Evolutionary conservation across 148 eudicot genomes (phyloP), one percentile per base, ranked within the genome.

Genomic region (Tetragonia tetragonoides): DNA sequence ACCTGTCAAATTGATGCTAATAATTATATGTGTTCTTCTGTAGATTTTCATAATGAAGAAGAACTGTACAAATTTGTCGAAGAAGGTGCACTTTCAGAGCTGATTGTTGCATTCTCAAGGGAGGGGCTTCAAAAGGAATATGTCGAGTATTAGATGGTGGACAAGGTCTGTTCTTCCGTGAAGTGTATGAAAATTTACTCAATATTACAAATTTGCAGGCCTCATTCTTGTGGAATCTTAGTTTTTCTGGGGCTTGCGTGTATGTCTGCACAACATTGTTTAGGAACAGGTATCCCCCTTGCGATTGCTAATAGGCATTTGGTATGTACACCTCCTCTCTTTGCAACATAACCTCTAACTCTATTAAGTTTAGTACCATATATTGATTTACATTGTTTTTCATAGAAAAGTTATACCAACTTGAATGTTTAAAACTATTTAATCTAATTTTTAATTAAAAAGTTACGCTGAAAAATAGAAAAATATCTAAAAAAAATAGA

Each of bases 41-140:
- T 78, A 92, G 95, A 96, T 91, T 84, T 93, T 93, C 64, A 93
- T 93, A 91, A 93, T 75, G 92, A 89, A 80, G 93, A 88, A 9
- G 97, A 93, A 83, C 91, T 93, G 46, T 66, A 87, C 40, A 85
- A 84, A 77, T 93, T 88, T 83, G 88, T 86, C 56, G 83, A 87
- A 80, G 83, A 84, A 82, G 96, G 96, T 44, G 97, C 81, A n/a
- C 61, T 89, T 37, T 88, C 97, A 11, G 95, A 91, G 89, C 81
- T 93, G 61, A 72, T 90, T 71, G 79, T 93, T 80, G 98, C 98
- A 10, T 93, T 93, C 83, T 93, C 98, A 40, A 83, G 97, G 61
- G 97, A 93, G 84, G 96, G 97, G 37, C 78, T 88, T 64, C 83
- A 86, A 66, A 93, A 93, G 84, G 96, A 88, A 47, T 93, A 93